These are phyloP conservation scores for Cucurbita maxima DNA, from an alignment of 306 rosid genomes.

Conservation along the genomic window DNA sequence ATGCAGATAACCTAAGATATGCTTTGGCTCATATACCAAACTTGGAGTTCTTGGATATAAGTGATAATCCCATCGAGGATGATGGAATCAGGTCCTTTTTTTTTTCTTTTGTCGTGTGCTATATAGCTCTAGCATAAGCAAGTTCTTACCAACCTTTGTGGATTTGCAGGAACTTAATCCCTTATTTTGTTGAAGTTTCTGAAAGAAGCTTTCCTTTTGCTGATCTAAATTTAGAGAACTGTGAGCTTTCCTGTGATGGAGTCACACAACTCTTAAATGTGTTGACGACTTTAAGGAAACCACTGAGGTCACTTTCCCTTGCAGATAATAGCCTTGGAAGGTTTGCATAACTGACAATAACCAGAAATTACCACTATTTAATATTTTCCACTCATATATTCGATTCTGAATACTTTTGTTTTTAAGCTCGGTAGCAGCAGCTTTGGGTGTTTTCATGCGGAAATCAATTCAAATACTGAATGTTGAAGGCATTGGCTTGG, in stretches of 20 bases:
- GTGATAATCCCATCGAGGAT: slow-evolving; percentile 68
- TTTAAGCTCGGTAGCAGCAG: slow-evolving; percentile 47
- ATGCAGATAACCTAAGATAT: slow-evolving; percentile 42
- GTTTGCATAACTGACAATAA: slow-evolving; percentile 29
- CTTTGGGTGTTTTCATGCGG: slow-evolving; percentile 44
- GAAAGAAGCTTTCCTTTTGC: slow-evolving; percentile 29
- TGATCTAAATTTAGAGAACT: slow-evolving; percentile 47
- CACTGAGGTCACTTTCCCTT: slow-evolving; percentile 62
- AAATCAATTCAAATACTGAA: slow-evolving; percentile 46
- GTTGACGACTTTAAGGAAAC: slow-evolving; percentile 37
- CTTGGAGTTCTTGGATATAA: slow-evolving; percentile 79
- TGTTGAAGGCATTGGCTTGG: slow-evolving; percentile 50
- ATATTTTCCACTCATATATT: slow-evolving; percentile 10
- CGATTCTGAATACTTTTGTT: slow-evolving; percentile 20
- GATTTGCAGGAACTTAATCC: slow-evolving; percentile 54
- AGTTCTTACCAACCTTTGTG: slow-evolving; percentile 17
- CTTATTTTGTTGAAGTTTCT: slow-evolving; percentile 41
- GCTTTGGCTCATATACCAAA: slow-evolving; percentile 49
- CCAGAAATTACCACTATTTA: slow-evolving; percentile 8
- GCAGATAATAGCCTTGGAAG: slow-evolving; percentile 83
- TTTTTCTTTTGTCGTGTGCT: slow-evolving; percentile 1
- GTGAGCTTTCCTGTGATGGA: slow-evolving; percentile 54
- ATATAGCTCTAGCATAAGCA: neutral
- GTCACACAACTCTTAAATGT: slow-evolving; percentile 38
- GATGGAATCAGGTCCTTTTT: slow-evolving; percentile 60